Base-by-base conservation (phyloP, 1,139 yeast genomes). In the Casaregolazyma lundiana region DNA sequence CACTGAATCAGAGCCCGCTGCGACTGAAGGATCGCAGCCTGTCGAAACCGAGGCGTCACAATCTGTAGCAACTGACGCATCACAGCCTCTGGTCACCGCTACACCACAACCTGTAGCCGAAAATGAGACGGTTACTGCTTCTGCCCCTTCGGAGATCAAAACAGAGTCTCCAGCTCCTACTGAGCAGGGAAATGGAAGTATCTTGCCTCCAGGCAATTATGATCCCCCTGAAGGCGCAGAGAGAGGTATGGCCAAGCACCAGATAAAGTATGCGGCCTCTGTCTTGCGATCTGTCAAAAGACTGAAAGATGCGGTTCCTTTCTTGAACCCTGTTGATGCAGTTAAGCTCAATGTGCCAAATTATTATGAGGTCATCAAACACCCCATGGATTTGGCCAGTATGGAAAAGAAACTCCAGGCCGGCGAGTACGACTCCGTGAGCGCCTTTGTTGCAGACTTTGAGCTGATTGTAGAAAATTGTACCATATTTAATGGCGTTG, bases 301-400 rank as follows among this genome's bases (percentile, higher is more conserved):
- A 54, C 75, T 90, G 59, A 87, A 90, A 66, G 98, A 94, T 67
- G 96, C 97, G 1, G 80, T 75, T 20, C 98, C 98, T 2, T 92
- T 92, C 63, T 61, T 87, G 43, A 80, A 73, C 47, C 98, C 98
- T 0, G 99, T 92, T 35, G 97, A 92, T 62, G 84, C 78, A 3
- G 82, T 86, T 46, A 88, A 87, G 62, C 76, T 89, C 54, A 89
- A 90, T 60, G 85, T 94, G 50, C 99, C 98, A 2, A 80, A 86
- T 50, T 92, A 92, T 65, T 87, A 83, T 64, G 88, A 88, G 60
- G 81, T 80, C 59, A 81, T 94, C 57, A 76, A 78, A 52, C 73
- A 85, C 56, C 99, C 99, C 35, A 92, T 94, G 97, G 97, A 90
- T 65, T 72, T 92, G 43, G 77, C 90, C 4, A 89, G 97, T 2